Base-by-base conservation (phyloP, 139 green algal species). In the Chlamydomonas sphaeroides region DNA sequence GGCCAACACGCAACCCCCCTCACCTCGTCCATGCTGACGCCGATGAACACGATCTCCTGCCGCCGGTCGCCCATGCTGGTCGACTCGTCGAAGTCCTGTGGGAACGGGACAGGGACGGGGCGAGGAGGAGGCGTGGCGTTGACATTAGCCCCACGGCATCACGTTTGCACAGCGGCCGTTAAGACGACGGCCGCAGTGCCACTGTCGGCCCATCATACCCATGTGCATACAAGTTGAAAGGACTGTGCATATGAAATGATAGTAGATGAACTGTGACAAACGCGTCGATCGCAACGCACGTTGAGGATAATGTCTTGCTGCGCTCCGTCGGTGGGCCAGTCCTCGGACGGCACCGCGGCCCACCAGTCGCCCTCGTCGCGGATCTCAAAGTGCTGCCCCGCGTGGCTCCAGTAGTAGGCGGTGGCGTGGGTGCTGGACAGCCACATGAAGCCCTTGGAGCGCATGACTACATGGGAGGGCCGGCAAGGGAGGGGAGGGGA, bases 41-140 rank as follows among this genome's bases (percentile, higher is more conserved):
- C 96, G 70, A 98, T 98, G 90, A 98, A 98, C 21, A 98, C 95
- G 77, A 98, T 96, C 90, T 98, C 96, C 88, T 98, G 95, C 30
- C 95, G 90, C 38, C 96, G 78, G 89, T 98, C 96, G 8, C 95
- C 94, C 41, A 85, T 90, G 0, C 45, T 39, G 28, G 79, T 80
- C 8, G n/a, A 53, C 26, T 68, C 30, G 65, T 95, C 90, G 83
- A 96, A 96, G 79, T 98, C 95, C 57, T 78, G 66, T 77, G 75
- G n/a, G n/a, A n/a, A n/a, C n/a, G n/a, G n/a, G n/a, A n/a, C n/a
- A n/a, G n/a, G n/a, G n/a, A n/a, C n/a, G n/a, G n/a, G n/a, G n/a
- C n/a, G n/a, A n/a, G n/a, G n/a, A n/a, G n/a, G n/a, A n/a, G n/a
- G n/a, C n/a, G n/a, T n/a, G n/a, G n/a, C n/a, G n/a, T n/a, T n/a